These are phyloP conservation scores for Allantophomopsis cytisporea DNA, from an alignment of 2,329 filamentous ascomycete genomes.

Conservation along the genomic window DNA sequence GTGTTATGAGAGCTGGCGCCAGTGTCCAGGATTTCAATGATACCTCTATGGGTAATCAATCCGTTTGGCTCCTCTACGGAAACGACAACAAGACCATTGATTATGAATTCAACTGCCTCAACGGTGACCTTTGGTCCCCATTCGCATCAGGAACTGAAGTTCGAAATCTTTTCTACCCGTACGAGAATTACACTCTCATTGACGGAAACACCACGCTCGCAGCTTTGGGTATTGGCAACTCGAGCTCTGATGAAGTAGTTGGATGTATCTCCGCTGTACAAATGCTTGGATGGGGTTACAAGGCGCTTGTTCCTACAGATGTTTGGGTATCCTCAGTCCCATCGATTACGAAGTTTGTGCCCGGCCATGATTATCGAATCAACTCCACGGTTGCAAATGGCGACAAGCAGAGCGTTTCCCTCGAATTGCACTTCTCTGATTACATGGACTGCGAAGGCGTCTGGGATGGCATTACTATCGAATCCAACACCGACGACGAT, in stretches of 20 bases:
- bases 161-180: conserved; percentile 49
- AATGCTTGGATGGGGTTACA: conserved; percentile 38
- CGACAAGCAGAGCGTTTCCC: conserved; percentile 27
- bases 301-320: conserved; percentile 38
- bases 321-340: conserved; percentile 36
- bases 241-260: conserved; percentile 34
- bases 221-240: conserved; percentile 15
- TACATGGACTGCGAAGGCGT: conserved; percentile 44
- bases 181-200: conserved; percentile 37
- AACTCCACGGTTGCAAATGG: conserved; percentile 37
- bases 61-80: conserved; percentile 35
- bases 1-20: conserved; percentile 35
- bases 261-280: conserved; percentile 43
- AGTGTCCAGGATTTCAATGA: conserved; percentile 37
- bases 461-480: conserved; percentile 31
- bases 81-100: conserved; percentile 32
- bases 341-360: conserved; percentile 39
- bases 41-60: conserved; percentile 23
- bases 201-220: conserved; percentile 27
- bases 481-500: conserved; percentile 34
- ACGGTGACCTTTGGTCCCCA: conserved; percentile 36
- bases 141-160: conserved; percentile 39
- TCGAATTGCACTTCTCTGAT: conserved; percentile 42
- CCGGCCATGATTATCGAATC: conserved; percentile 40
- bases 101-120: conserved; percentile 41